Evolutionary conservation across 1,139 yeast genomes (phyloP).

Genomic region (Chernovozyma aurita): DNA sequence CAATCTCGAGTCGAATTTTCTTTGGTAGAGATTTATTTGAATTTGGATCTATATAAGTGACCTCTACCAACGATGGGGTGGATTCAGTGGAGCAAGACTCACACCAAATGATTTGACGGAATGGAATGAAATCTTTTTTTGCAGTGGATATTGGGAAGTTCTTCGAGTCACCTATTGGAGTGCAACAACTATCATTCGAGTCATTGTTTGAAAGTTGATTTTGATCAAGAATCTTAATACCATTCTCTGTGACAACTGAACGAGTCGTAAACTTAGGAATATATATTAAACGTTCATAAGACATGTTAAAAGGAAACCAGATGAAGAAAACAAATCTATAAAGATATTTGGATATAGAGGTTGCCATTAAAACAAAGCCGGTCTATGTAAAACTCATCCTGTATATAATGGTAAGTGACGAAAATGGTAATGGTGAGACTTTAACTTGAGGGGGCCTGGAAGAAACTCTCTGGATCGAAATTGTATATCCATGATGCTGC

Average conservation of each 20-base stretch:
- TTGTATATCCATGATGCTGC: too few relatives aligned
- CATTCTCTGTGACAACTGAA: constrained; percentile 5
- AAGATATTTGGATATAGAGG: too few relatives aligned
- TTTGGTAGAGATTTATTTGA: constrained; percentile 8
- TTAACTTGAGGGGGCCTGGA: too few relatives aligned
- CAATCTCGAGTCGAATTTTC: constrained; percentile 6
- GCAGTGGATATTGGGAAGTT: not conserved
- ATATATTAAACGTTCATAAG: constrained; percentile 13
- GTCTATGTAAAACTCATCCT: too few relatives aligned
- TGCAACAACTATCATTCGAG: not conserved
- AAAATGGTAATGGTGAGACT: too few relatives aligned
- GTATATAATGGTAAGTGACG: too few relatives aligned
- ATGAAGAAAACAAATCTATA: too few relatives aligned
- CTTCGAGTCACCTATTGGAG: not conserved
- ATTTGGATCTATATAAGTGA: constrained; percentile 18
- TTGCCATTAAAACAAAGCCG: too few relatives aligned
- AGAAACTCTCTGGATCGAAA: too few relatives aligned
- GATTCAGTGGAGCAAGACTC: constrained; percentile 10
- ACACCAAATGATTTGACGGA: constrained; percentile 26
- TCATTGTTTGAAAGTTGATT: not conserved
- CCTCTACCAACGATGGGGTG: constrained; percentile 13
- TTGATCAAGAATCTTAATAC: constrained; percentile 4
- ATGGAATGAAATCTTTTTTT: constrained; percentile 17
- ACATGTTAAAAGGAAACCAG: too few relatives aligned
- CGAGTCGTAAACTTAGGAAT: constrained; percentile 5